Percentiles rank a stretch among this genome's conserved stretches.
Evolutionary conservation across 352 stramenopile species (phyloP).

Genomic region (Phytophthora melonis): DNA sequence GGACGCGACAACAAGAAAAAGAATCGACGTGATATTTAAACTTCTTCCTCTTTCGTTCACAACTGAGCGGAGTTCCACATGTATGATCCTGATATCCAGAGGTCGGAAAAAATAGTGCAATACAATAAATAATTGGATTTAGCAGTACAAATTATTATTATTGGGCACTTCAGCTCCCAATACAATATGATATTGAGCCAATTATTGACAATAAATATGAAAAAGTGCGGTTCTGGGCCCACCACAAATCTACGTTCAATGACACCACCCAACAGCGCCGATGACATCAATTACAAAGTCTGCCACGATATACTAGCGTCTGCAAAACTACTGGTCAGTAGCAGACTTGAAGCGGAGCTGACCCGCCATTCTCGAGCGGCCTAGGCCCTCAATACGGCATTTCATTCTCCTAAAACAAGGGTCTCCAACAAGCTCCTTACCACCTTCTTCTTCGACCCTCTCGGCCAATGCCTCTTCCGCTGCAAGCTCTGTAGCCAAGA

Average conservation of each 20-base stretch:
- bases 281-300: not conserved
- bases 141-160: no score
- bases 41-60: no score
- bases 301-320: not conserved
- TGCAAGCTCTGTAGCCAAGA: no score
- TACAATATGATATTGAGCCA: not conserved
- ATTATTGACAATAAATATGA: constrained; percentile 3
- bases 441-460: not conserved
- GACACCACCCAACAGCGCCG: not conserved
- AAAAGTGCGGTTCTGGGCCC: not conserved
- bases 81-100: no score
- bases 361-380: not conserved
- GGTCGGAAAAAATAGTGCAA: no score
- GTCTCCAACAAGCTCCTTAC: not conserved
- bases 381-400: not conserved
- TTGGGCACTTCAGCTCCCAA: no score
- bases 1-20: not conserved
- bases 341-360: not conserved
- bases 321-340: not conserved
- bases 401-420: not conserved
- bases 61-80: no score
- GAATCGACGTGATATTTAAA: not conserved
- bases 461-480: no score
- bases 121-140: no score
- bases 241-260: not conserved